phyloP scores from a whole-genome alignment of 495 filamentous ascomycete genomes.

The Amorphotheca resinae region DNA sequence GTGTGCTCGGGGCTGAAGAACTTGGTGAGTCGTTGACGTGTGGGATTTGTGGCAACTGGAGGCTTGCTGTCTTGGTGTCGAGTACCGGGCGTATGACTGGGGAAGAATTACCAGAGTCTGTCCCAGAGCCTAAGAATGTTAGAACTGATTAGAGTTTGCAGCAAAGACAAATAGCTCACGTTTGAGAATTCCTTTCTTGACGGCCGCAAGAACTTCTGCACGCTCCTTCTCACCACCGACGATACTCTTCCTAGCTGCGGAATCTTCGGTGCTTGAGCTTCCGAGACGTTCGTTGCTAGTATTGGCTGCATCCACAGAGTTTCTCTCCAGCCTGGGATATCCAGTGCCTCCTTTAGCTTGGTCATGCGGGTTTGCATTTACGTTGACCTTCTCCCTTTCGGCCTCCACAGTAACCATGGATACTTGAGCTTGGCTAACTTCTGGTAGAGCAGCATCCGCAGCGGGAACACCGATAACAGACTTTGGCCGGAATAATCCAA shows the following conservation, averaged over 20 bases:
- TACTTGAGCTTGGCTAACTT: conserved; percentile 63
- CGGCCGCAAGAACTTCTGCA: conserved; percentile 76
- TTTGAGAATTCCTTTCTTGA: conserved; percentile 92
- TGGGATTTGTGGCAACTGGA: conserved; percentile 42
- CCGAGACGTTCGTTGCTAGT: conserved; percentile 30
- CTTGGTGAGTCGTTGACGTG: conserved; percentile 60
- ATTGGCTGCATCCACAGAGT: conserved; percentile 48
- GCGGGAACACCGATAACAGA: conserved; percentile 68
- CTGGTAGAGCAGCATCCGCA: conserved; percentile 50
- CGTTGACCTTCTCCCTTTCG: conserved; percentile 73
- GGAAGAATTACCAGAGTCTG: conserved; percentile 53
- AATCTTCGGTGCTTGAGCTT: conserved; percentile 44
- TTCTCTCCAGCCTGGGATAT: conserved; percentile 77
- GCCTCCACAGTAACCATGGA: conserved; percentile 95
- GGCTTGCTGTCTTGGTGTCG: conserved; percentile 37
- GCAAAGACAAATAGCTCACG: conserved; percentile 44
- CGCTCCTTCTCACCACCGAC: conserved; percentile 83
- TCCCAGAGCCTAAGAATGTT: conserved; percentile 35
- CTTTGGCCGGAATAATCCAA: conserved; percentile 91
- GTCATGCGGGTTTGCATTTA: conserved; percentile 57
- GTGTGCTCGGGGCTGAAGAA: conserved; percentile 74
- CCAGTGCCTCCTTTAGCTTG: conserved; percentile 65
- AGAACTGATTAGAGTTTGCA: conserved; percentile 1
- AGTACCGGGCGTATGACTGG: conserved; percentile 42
- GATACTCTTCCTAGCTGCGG: conserved; percentile 67